phyloP scores from a whole-genome alignment of 2,329 filamentous ascomycete species.

The Aspergillaceae sp. region DNA sequence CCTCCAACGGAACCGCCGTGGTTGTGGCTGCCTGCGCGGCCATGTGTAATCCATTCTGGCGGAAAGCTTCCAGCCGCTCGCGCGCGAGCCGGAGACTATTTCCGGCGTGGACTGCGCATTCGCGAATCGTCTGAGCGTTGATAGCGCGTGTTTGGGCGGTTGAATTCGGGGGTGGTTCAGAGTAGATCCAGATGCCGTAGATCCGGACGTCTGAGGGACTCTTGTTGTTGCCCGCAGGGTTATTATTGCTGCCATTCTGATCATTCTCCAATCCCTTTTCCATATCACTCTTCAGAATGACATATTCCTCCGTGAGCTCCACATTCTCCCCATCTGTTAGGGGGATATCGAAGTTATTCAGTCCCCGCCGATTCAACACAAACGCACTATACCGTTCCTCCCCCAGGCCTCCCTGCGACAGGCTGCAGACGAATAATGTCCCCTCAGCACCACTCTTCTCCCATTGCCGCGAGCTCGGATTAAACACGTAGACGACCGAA shows the following conservation, averaged over 20 bases:
- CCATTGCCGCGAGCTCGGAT: slow-evolving; percentile 58
- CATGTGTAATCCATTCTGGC: slow-evolving; percentile 24
- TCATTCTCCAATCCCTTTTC: slow-evolving; percentile 12
- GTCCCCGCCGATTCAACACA: slow-evolving; percentile 61
- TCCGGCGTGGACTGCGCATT: slow-evolving; percentile 46
- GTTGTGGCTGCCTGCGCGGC: slow-evolving; percentile 21
- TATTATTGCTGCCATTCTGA: slow-evolving; percentile 15
- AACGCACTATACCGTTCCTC: slow-evolving; percentile 52
- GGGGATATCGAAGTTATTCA: slow-evolving; percentile 62
- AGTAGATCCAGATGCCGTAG: slow-evolving; percentile 58
- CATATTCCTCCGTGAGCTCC: slow-evolving; percentile 55
- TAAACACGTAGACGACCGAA: slow-evolving; percentile 77
- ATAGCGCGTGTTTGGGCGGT: slow-evolving; percentile 45
- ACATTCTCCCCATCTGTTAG: slow-evolving; percentile 51
- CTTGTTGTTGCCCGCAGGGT: slow-evolving; percentile 7
- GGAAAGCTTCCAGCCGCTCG: slow-evolving; percentile 29
- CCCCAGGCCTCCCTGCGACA: slow-evolving; percentile 36
- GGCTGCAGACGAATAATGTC: slow-evolving; percentile 75
- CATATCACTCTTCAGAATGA: slow-evolving; percentile 48
- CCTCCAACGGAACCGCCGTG: slow-evolving; percentile 26
- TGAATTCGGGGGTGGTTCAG: slow-evolving; percentile 48
- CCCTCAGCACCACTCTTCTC: slow-evolving; percentile 81
- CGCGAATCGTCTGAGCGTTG: slow-evolving; percentile 47
- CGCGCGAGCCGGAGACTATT: slow-evolving; percentile 39
- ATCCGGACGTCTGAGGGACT: slow-evolving; percentile 30